Percentiles rank a stretch among this genome's conserved stretches.
These are phyloP conservation scores for Vigna trinervia DNA, from an alignment of 306 rosid genomes.

Conservation along the genomic window DNA sequence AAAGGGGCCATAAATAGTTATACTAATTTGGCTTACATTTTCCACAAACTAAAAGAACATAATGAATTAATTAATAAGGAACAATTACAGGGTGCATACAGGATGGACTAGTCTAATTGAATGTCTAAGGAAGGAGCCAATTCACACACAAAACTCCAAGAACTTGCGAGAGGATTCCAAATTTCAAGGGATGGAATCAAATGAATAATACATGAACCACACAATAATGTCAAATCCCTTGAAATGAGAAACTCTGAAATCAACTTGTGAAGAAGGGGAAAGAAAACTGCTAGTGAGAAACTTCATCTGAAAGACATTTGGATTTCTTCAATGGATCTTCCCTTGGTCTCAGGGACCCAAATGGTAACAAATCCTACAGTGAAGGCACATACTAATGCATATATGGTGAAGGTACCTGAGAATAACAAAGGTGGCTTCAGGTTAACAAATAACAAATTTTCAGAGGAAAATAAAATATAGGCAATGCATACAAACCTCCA, in stretches of 20 bases:
- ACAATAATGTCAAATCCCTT: neutral
- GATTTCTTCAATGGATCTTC: constrained; percentile 91
- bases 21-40: constrained; percentile 21
- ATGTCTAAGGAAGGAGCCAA: neutral
- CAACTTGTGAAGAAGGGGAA: constrained; percentile 22
- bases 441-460: constrained; percentile 41
- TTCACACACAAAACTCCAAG: constrained; percentile 13
- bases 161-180: constrained; percentile 9
- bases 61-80: constrained; percentile 42
- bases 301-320: constrained; percentile 83
- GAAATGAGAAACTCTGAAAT: constrained; percentile 29
- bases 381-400: constrained; percentile 66
- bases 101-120: constrained; percentile 14
- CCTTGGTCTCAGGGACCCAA: constrained; percentile 97
- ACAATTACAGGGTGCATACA: constrained; percentile 19
- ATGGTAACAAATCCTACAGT: constrained; percentile 66
- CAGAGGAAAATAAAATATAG: constrained; percentile 11
- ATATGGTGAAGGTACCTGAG: constrained; percentile 91
- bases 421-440: constrained; percentile 35
- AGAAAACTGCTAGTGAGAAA: constrained; percentile 33
- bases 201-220: constrained; percentile 10
- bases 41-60: constrained; percentile 4
- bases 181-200: constrained; percentile 12
- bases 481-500: constrained; percentile 70
- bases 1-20: neutral